Evolutionary conservation across 2,329 filamentous ascomycete genomes (phyloP), one percentile per base, ranked within the genome.

Genomic region (Ophiostoma novo-ulmi): DNA sequence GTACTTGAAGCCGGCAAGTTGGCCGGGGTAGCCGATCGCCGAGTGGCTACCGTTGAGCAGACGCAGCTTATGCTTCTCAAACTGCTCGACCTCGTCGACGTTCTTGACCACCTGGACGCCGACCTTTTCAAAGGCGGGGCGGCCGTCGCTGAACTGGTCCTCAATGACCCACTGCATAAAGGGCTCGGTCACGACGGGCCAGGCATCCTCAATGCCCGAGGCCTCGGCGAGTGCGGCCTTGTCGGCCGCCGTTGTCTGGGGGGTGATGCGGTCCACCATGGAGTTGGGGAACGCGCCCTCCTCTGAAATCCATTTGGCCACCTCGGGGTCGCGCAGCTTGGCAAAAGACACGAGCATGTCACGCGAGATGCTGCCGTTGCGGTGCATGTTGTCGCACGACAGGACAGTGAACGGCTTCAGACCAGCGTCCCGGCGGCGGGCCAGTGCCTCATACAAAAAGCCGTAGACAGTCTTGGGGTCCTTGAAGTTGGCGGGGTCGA

Each of bases 321-420:
- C 71, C 48, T 81, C 79, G 2, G 83, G 80, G 78, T 84, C 79
- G 72, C 79, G 80, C 65, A 83, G 78, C 39, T 79, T 79, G 1
- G 84, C 84, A 74, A 85, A 85, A 1, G 83, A 81, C 73, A 79
- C 75, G 48, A 85, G 82, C 84, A 85, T 85, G 76, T 79, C 75
- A 48, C 82, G 82, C 6, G 82, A 83, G 77, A 85, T 85, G 76
- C 81, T 78, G 70, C 84, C 84, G 76, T 85, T 85, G 80, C 84
- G 84, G 78, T 85, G 83, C 83, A 85, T 85, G 78, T 85, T 85
- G 76, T 85, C 84, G 76, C 84, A 85, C 4, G 84, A 85, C 75
- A 85, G 75, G 39, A 85, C 83, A 73, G 84, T 85, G 77, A 85
- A 85, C 64, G 84, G 84, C 76, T 80, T 82, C 67, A 84, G 80